Evolutionary conservation across 805 yeast species (phyloP), one percentile per base, ranked within the genome.

Genomic region (Crinitomyces ghanaensis): DNA sequence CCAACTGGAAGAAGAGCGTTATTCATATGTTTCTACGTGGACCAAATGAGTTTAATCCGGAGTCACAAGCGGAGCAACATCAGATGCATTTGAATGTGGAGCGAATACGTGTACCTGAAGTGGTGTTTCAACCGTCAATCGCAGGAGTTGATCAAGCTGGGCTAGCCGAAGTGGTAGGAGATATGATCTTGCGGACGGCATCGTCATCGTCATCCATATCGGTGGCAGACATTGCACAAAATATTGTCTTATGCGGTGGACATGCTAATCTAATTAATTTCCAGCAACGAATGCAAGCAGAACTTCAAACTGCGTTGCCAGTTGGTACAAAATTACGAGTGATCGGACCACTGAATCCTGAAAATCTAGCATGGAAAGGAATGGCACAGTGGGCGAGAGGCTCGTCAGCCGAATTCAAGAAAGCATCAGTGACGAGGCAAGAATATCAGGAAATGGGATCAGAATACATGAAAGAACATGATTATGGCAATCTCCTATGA

Each of bases 141-240:
- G 94, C 93, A 0, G 98, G 98, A 15, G 63, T 85, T 15, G 98
- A 91, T 55, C 97, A 86, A 58, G 94, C 96, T 0, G 97, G 97
- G 18, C 65, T 91, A n/a, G 52, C 70, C 16, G 97, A 91, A 55
- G 58, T 85, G 26, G 66, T 76, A 35, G 78, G 76, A 42, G 79
- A 75, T 37, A 64, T 83, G 5, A 49, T 86, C 4, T 49, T 70
- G 26, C 68, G 74, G 30, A 66, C n/a, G n/a, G n/a, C n/a, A n/a
- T n/a, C n/a, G n/a, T n/a, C 59, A 68, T 1, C 80, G 75, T 4
- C 62, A 68, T 25, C 56, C 65, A 15, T 60, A 66, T 18, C n/a
- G n/a, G n/a, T n/a, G n/a, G n/a, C n/a, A n/a, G n/a, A n/a, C n/a
- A 57, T 68, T 21, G 51, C 79, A 17, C 35, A 45, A 5, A 82